Base-by-base conservation (phyloP, 2,329 filamentous ascomycete genomes). In the Aspergillus candidus region DNA sequence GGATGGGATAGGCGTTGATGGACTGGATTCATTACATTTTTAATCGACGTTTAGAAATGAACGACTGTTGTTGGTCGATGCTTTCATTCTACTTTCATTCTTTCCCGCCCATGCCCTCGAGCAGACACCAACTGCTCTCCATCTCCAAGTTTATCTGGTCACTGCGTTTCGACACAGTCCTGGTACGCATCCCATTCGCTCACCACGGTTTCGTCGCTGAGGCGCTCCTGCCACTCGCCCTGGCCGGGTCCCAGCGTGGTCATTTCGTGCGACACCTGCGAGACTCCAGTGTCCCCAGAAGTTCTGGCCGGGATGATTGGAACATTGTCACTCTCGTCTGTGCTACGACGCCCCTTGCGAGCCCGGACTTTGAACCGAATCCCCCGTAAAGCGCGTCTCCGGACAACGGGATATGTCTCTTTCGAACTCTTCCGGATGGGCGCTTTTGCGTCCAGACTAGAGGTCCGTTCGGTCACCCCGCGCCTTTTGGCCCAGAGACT, bases 121-220 rank as follows among this genome's bases (percentile, higher is more conserved):
- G 6, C 18, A 18, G 22, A 27, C 22, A 7, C 22, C 22, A 27
- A 27, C 15, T 18, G 6, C 18, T 18, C 4, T 18, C 18, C 4
- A 18, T 18, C 18, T 27, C 22, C 22, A 18, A 30, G 41, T 36
- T 39, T 50, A 46, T 54, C 46, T 43, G 52, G 40, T 54, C 40
- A 44, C 47, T 53, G 58, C 50, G 58, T 55, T 11, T 55, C 49
- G 18, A 59, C 42, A 43, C 55, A 59, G 32, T 60, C 57, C 15
- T 53, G 52, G 39, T 60, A 59, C 27, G 48, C 38, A 14, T 48
- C 52, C 41, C 53, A 49, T 11, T 60, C 56, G 11, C 52, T 51
- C 12, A 44, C 40, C 22, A 49, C 51, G 32, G 38, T 51, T 18
- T 51, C 10, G 52, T 54, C 30, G 46, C 41, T 7, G 10, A 43